Conservation (phyloP, 1,284 basidiomycete species). For the Papiliotrema laurentii region DNA sequence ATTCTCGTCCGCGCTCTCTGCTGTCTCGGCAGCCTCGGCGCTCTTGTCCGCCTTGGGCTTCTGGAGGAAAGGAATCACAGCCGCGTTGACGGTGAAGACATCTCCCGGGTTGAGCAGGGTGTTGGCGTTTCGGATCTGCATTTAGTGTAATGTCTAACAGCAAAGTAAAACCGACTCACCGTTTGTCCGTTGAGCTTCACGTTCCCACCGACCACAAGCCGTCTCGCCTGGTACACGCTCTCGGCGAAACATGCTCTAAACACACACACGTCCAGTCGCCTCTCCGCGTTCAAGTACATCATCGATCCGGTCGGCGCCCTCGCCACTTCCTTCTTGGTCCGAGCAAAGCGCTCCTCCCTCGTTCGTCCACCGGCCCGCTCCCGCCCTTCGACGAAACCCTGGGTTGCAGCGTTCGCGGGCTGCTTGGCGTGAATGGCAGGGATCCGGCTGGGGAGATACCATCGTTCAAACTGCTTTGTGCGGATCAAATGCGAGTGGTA, state of each 20-base stretch:
- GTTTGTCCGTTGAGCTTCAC: slow-evolving; percentile 85
- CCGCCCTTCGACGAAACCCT: slow-evolving; percentile 49
- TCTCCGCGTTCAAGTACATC: slow-evolving; percentile 91
- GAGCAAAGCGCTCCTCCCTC: slow-evolving; percentile 49
- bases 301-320: slow-evolving; percentile 74
- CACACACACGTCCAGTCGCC: slow-evolving; percentile 84
- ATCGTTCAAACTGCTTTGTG: slow-evolving; percentile 89
- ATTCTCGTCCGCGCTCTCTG: slow-evolving; percentile 12
- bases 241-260: slow-evolving; percentile 88
- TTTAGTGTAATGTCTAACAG: neutral
- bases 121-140: slow-evolving; percentile 76
- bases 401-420: slow-evolving; percentile 47
- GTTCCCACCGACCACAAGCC: slow-evolving; percentile 79
- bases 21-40: slow-evolving; percentile 8
- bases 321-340: slow-evolving; percentile 56
- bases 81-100: slow-evolving; percentile 82
- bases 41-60: slow-evolving; percentile 19
- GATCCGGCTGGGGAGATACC: slow-evolving; percentile 83
- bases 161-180: slow-evolving; percentile 54
- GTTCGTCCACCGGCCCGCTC: slow-evolving; percentile 22
- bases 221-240: slow-evolving; percentile 83
- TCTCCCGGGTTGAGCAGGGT: slow-evolving; percentile 91
- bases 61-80: slow-evolving; percentile 68
- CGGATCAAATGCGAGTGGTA: slow-evolving; percentile 97
- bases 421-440: slow-evolving; percentile 70